Conservation (phyloP, 306 rosid species). For the Comarum palustre region DNA sequence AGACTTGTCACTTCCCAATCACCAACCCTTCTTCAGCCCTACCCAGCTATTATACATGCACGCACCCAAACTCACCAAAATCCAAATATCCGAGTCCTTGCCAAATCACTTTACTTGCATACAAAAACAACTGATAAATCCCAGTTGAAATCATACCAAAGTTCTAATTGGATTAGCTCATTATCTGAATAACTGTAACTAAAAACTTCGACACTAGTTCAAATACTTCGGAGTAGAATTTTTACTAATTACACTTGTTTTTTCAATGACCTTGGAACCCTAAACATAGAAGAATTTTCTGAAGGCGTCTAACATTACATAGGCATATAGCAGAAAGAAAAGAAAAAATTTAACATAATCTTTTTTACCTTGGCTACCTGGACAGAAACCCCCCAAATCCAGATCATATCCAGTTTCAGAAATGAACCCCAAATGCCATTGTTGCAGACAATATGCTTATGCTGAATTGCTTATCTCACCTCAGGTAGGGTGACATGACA, state of each 20-base stretch:
- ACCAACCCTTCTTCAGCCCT: background rate
- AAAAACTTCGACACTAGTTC: background rate
- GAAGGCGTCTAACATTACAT: background rate
- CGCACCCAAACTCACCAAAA: background rate
- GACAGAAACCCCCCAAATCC: background rate
- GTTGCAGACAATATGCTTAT: conserved; percentile 2
- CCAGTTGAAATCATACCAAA: background rate
- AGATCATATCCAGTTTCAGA: background rate
- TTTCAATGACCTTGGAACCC: too few species aligned
- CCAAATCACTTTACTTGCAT: background rate
- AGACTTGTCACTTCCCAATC: background rate
- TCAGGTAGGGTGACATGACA: background rate
- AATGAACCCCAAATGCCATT: background rate
- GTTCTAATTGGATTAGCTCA: background rate
- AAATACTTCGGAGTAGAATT: background rate
- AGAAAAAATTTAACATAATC: too few species aligned
- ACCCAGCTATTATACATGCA: background rate
- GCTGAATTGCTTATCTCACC: background rate
- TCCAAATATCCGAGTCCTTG: background rate
- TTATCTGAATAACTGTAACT: background rate
- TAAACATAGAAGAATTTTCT: background rate
- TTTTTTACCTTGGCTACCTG: background rate
- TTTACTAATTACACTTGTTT: background rate
- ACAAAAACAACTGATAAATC: background rate
- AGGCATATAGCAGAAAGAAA: background rate